phyloP scores from a whole-genome alignment of 768 basidiomycete genomes.

The Pilatotrama ljubarskyi region DNA sequence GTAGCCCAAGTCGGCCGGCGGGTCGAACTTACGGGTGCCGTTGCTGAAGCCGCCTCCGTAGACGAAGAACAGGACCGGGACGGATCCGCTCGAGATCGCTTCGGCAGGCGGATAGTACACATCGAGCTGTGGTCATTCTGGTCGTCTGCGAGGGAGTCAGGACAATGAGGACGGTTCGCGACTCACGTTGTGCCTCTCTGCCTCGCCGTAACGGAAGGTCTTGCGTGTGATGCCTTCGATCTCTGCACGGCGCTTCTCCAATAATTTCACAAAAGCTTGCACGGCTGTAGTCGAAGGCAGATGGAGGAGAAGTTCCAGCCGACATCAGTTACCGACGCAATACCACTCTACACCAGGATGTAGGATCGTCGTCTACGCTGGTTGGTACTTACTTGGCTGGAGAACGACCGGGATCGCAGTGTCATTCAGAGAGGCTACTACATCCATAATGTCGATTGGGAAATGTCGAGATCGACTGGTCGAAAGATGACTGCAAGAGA shows the following conservation, averaged over 20 bases:
- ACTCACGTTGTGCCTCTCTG: conserved; percentile 51
- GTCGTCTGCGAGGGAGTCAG: neutral
- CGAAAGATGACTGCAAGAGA: neutral
- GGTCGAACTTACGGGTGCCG: conserved; percentile 49
- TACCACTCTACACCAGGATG: no score
- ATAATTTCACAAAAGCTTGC: conserved; percentile 48
- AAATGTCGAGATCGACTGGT: no score
- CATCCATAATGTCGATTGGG: conserved; percentile 9
- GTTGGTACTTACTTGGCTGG: conserved; percentile 14
- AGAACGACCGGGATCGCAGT: conserved; percentile 9
- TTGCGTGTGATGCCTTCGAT: conserved; percentile 51
- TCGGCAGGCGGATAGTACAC: conserved; percentile 54
- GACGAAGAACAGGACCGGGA: conserved; percentile 59
- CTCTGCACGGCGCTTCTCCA: conserved; percentile 46
- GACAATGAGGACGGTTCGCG: neutral
- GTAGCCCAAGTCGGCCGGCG: conserved; percentile 53
- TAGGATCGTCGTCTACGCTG: no score
- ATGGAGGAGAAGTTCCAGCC: no score
- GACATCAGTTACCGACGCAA: no score
- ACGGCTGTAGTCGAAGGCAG: conserved; percentile 47
- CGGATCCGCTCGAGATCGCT: conserved; percentile 21
- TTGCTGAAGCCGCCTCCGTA: conserved; percentile 67
- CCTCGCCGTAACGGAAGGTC: conserved; percentile 58
- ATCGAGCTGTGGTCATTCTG: conserved; percentile 50
- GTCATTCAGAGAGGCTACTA: conserved; percentile 9